Conservation (phyloP, 2,329 filamentous ascomycete species). For the Clonostachys byssicola region DNA sequence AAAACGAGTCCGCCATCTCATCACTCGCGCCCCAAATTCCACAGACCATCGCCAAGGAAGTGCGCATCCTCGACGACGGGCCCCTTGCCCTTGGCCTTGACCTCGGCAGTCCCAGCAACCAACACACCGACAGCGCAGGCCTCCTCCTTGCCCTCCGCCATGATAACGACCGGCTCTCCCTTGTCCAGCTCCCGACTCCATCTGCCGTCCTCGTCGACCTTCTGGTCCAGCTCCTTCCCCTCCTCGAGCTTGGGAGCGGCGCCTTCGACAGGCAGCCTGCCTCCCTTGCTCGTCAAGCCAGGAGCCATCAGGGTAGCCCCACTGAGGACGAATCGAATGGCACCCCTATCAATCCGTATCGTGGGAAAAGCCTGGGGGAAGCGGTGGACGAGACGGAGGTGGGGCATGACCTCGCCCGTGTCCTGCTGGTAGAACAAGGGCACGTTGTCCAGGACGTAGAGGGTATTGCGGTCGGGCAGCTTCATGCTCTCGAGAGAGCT, state of each 20-base stretch:
- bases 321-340: slow-evolving; percentile 91
- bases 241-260: slow-evolving; percentile 22
- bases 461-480: slow-evolving; percentile 82
- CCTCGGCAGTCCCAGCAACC: slow-evolving; percentile 82
- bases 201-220: slow-evolving; percentile 41
- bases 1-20: no score
- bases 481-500: slow-evolving; percentile 86
- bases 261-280: slow-evolving; percentile 63
- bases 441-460: slow-evolving; percentile 75
- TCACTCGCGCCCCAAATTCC: slow-evolving; percentile 43
- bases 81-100: slow-evolving; percentile 91
- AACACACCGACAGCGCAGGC: slow-evolving; percentile 84
- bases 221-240: slow-evolving; percentile 36
- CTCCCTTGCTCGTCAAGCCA: slow-evolving; percentile 80
- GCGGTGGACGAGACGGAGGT: slow-evolving; percentile 83
- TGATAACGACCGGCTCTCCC: slow-evolving; percentile 82
- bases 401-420: slow-evolving; percentile 71
- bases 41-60: slow-evolving; percentile 90
- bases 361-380: slow-evolving; percentile 82
- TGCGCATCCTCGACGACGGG: slow-evolving; percentile 92
- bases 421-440: slow-evolving; percentile 91
- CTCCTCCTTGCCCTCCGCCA: slow-evolving; percentile 90
- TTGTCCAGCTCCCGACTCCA: slow-evolving; percentile 68
- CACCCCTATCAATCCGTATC: slow-evolving; percentile 88
- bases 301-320: slow-evolving; percentile 96